Evolutionary conservation across 1,284 basidiomycete genomes (phyloP).

Genomic region (Moesziomyces aphidis): DNA sequence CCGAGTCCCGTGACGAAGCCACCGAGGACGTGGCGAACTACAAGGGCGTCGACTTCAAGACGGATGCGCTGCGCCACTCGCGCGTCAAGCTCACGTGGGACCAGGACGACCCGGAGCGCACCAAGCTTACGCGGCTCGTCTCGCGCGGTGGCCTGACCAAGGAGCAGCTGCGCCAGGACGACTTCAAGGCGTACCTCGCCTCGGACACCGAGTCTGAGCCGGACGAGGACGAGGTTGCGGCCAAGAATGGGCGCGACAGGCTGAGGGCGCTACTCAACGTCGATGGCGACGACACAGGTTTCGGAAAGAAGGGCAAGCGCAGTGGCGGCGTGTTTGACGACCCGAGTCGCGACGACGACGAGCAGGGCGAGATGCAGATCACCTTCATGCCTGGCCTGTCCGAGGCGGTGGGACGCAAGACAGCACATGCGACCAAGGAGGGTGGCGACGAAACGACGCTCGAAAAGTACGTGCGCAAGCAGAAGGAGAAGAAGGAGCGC

Average conservation of each 20-base stretch:
- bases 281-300: constrained; percentile 20
- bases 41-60: constrained; percentile 89
- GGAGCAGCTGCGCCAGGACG: constrained; percentile 62
- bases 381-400: constrained; percentile 65
- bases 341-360: constrained; percentile 42
- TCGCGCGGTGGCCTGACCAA: constrained; percentile 41
- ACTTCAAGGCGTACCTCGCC: constrained; percentile 65
- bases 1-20: constrained; percentile 75
- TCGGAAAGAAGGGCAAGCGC: constrained; percentile 5
- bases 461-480: constrained; percentile 66
- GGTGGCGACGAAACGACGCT: constrained; percentile 63
- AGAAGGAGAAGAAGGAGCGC: constrained; percentile 64
- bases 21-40: constrained; percentile 76
- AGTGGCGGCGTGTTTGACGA: constrained; percentile 52
- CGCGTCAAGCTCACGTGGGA: constrained; percentile 99
- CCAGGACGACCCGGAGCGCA: constrained; percentile 92
- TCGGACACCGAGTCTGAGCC: constrained; percentile 57
- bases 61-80: constrained; percentile 95
- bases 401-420: constrained; percentile 53
- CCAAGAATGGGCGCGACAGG: constrained; percentile 33
- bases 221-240: constrained; percentile 42
- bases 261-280: constrained; percentile 61
- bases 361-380: constrained; percentile 59
- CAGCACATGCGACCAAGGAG: constrained; percentile 21
- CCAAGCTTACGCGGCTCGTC: constrained; percentile 73